Percentiles rank a stretch among this genome's conserved stretches.
phyloP scores from a whole-genome alignment of 495 filamentous ascomycete genomes.

The Lophiotrema nucula region DNA sequence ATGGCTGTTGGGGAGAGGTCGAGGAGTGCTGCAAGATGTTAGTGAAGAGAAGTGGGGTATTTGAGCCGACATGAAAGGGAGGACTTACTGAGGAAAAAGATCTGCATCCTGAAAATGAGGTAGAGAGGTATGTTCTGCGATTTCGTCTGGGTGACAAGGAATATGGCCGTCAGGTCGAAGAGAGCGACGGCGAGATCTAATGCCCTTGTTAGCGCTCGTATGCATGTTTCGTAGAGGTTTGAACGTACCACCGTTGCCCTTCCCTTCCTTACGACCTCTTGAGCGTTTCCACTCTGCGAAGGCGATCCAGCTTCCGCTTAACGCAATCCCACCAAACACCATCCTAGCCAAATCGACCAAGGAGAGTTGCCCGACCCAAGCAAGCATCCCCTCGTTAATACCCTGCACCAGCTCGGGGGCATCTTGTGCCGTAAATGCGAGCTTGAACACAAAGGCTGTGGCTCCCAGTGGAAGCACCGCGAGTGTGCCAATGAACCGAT shows the following conservation, averaged over 20 bases:
- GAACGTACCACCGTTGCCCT: neutral
- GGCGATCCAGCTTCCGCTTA: slow-evolving; percentile 17
- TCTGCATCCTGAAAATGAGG: slow-evolving; percentile 64
- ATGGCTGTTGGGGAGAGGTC: slow-evolving; percentile 22
- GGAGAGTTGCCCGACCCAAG: slow-evolving; percentile 28
- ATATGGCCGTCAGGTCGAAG: slow-evolving; percentile 70
- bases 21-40: slow-evolving; percentile 24
- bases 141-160: slow-evolving; percentile 83
- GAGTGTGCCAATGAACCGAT: slow-evolving; percentile 36
- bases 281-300: slow-evolving; percentile 21
- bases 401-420: slow-evolving; percentile 75
- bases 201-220: no score
- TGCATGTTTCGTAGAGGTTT: neutral
- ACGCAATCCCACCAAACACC: slow-evolving; percentile 34
- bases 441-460: slow-evolving; percentile 75
- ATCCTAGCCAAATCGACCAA: slow-evolving; percentile 38
- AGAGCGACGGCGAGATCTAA: slow-evolving; percentile 43
- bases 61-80: slow-evolving; percentile 33
- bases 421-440: slow-evolving; percentile 77
- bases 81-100: slow-evolving; percentile 50
- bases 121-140: slow-evolving; percentile 81
- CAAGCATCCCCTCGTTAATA: slow-evolving; percentile 40
- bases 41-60: slow-evolving; percentile 43
- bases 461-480: slow-evolving; percentile 44
- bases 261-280: neutral